Conservation (phyloP, 78 protist genomes). For the Paratrimastix pyriformis region DNA sequence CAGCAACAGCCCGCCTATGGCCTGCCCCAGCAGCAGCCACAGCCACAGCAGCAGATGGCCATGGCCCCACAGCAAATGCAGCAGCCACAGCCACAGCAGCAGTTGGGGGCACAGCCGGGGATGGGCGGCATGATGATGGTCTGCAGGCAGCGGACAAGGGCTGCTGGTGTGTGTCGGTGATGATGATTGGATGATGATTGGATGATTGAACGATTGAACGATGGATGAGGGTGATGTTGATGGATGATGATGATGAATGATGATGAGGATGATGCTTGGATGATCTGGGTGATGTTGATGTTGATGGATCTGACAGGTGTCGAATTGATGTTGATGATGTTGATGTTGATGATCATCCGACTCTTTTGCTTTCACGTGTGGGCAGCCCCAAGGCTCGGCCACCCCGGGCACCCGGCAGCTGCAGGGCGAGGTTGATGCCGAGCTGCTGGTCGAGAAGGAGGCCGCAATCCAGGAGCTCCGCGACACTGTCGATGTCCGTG, state of each 20-base stretch:
- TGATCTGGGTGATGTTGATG: background rate
- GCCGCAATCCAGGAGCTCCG: conserved; percentile 15
- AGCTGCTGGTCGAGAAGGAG: conserved; percentile 31
- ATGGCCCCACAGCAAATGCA: too few species aligned
- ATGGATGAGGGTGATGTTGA: background rate
- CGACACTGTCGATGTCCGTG: conserved; percentile 16
- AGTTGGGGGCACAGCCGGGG: too few species aligned
- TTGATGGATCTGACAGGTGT: background rate
- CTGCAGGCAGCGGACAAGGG: too few species aligned
- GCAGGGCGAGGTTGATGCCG: conserved; percentile 8
- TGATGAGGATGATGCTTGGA: too few species aligned
- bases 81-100: too few species aligned
- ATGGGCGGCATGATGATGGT: too few species aligned
- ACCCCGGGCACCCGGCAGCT: too few species aligned
- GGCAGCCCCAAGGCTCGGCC: too few species aligned
- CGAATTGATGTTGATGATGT: background rate
- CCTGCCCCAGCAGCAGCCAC: background rate
- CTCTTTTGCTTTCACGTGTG: too few species aligned
- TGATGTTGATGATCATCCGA: background rate
- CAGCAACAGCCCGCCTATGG: background rate
- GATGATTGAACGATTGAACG: background rate
- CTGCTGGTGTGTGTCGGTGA: background rate
- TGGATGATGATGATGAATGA: too few species aligned
- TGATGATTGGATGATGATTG: background rate
- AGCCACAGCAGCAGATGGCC: too few species aligned